phyloP scores from a whole-genome alignment of 1,284 basidiomycete genomes.

The Trametes sp. region DNA sequence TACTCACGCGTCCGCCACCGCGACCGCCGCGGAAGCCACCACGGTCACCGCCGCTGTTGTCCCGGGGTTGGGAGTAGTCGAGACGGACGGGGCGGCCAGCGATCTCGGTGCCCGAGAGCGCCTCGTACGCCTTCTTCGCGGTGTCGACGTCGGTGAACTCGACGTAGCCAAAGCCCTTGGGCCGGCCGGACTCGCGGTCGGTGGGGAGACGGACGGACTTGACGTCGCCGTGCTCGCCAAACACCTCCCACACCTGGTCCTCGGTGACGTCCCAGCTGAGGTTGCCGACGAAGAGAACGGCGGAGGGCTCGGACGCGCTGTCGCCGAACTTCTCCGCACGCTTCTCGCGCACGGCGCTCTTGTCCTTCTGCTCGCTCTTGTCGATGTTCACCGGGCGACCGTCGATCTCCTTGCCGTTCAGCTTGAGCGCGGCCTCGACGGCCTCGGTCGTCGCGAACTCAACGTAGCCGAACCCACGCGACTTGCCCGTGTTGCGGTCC shows the following conservation, averaged over 20 bases:
- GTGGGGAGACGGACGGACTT: slow-evolving; percentile 93
- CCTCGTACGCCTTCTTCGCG: slow-evolving; percentile 85
- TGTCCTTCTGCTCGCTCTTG: slow-evolving; percentile 72
- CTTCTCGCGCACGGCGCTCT: slow-evolving; percentile 63
- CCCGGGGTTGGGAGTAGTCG: slow-evolving; percentile 91
- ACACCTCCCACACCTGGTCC: slow-evolving; percentile 91
- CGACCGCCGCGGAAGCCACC: slow-evolving; percentile 45
- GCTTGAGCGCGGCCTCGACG: slow-evolving; percentile 79
- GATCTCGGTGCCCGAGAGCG: slow-evolving; percentile 78
- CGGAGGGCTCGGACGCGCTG: slow-evolving; percentile 72
- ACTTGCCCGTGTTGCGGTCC: slow-evolving; percentile 89
- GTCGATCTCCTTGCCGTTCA: slow-evolving; percentile 90
- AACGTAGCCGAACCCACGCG: slow-evolving; percentile 95
- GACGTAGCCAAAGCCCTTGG: slow-evolving; percentile 98
- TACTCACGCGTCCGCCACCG: slow-evolving; percentile 50
- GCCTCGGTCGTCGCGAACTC: slow-evolving; percentile 85
- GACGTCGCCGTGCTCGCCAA: slow-evolving; percentile 90
- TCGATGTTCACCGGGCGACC: slow-evolving; percentile 91
- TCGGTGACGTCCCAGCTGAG: slow-evolving; percentile 85
- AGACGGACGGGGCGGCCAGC: slow-evolving; percentile 86
- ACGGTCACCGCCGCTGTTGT: slow-evolving; percentile 62
- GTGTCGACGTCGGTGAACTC: slow-evolving; percentile 87
- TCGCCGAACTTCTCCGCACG: slow-evolving; percentile 85
- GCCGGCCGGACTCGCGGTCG: slow-evolving; percentile 88
- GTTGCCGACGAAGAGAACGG: slow-evolving; percentile 91